Evolutionary conservation across 129 eudicot species (phyloP).

Genomic region (Scalesia atractyloides): DNA sequence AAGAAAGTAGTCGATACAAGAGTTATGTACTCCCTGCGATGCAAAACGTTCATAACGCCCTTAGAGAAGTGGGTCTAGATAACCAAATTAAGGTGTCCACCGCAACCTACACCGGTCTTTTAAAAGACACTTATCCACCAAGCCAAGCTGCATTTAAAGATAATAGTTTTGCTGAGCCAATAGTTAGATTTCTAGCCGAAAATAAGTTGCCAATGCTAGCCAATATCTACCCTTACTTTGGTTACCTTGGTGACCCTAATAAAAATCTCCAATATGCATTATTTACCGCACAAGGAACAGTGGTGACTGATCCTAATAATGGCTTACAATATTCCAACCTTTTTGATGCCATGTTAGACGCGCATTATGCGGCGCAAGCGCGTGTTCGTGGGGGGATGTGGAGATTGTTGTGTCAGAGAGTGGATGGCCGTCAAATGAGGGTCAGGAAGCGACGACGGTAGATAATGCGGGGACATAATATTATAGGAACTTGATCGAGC

Average conservation of each 20-base stretch:
- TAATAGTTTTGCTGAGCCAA: slow-evolving; percentile 13
- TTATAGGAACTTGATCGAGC: slow-evolving; percentile 14
- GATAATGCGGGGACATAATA: slow-evolving; percentile 29
- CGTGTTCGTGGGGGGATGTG: slow-evolving; percentile 25
- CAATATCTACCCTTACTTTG: slow-evolving; percentile 36
- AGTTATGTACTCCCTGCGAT: slow-evolving; percentile 38
- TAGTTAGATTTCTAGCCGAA: slow-evolving; percentile 13
- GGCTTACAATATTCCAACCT: slow-evolving; percentile 23
- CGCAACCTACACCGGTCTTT: slow-evolving; percentile 14
- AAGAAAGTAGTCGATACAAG: slow-evolving; percentile 1
- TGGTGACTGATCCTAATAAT: slow-evolving; percentile 15
- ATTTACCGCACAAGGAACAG: slow-evolving; percentile 21
- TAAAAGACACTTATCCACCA: slow-evolving; percentile 5
- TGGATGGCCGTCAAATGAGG: slow-evolving; percentile 34
- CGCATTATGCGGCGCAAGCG: slow-evolving; percentile 39
- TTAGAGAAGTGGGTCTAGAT: too few species aligned
- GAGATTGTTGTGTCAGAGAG: slow-evolving; percentile 39
- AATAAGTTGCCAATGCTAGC: slow-evolving; percentile 27
- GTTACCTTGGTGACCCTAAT: slow-evolving; percentile 25
- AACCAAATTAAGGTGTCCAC: too few species aligned
- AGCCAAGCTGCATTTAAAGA: not conserved
- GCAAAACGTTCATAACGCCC: slow-evolving; percentile 28
- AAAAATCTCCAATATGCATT: slow-evolving; percentile 31
- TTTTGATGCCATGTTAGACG: slow-evolving; percentile 36
- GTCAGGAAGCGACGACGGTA: slow-evolving; percentile 4